Evolutionary conservation across 78 protist species (phyloP).

Genomic region (Bigelowiella natans): DNA sequence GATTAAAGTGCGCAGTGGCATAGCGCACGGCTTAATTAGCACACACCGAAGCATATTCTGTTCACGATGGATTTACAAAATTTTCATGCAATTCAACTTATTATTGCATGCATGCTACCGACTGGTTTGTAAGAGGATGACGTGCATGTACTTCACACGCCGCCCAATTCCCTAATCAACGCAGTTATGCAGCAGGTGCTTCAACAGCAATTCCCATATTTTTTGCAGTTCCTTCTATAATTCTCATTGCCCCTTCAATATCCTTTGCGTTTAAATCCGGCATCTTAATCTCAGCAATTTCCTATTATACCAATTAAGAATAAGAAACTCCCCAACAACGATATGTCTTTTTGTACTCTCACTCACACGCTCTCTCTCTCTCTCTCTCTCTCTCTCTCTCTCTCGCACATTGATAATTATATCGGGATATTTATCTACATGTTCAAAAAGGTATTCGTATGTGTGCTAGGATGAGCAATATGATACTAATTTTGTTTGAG

Average conservation of each 20-base stretch:
- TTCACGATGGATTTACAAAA: too few species aligned
- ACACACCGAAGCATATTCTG: too few species aligned
- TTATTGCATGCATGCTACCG: too few species aligned
- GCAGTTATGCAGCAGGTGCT: background rate
- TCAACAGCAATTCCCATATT: constrained; percentile 16
- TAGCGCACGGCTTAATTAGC: too few species aligned
- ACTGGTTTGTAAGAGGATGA: too few species aligned
- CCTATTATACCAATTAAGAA: background rate
- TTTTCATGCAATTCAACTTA: too few species aligned
- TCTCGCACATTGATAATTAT: background rate
- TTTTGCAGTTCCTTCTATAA: background rate
- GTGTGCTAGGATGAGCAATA: background rate
- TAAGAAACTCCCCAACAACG: background rate
- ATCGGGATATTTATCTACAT: background rate
- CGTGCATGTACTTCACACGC: too few species aligned
- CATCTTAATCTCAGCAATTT: constrained; percentile 20
- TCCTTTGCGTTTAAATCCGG: constrained; percentile 25
- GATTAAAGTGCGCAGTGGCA: too few species aligned
- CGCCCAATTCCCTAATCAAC: too few species aligned
- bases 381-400: too few species aligned
- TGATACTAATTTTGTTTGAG: background rate
- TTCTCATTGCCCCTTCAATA: background rate
- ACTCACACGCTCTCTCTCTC: too few species aligned
- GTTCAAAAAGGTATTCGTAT: background rate
- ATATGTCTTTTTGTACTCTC: background rate